phyloP scores from a whole-genome alignment of 2,329 filamentous ascomycete species.

The Curvularia sp. region DNA sequence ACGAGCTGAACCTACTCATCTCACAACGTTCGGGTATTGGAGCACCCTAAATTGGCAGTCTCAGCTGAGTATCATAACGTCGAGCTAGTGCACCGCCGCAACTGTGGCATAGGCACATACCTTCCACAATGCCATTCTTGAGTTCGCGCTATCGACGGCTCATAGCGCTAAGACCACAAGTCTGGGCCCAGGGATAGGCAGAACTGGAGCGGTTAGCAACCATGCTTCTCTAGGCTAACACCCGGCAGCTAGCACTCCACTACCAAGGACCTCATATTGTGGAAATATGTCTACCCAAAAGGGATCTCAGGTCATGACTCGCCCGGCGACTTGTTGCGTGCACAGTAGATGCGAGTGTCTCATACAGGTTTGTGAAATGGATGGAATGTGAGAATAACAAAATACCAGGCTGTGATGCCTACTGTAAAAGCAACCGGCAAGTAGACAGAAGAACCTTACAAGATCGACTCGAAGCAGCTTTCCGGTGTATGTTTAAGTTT shows the following conservation, averaged over 20 bases:
- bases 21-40: not conserved
- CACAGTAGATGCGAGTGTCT: not conserved
- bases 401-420: no score
- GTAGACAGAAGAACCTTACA: not conserved
- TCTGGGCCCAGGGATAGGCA: conserved; percentile 15
- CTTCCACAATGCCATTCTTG: conserved; percentile 7
- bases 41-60: not conserved
- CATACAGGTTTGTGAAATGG: not conserved
- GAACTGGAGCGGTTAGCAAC: not conserved
- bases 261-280: conserved; percentile 4
- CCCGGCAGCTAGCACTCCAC: not conserved
- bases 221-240: not conserved
- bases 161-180: conserved; percentile 6
- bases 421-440: not conserved
- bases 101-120: conserved; percentile 3
- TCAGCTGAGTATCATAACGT: not conserved
- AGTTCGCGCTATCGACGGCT: conserved; percentile 21
- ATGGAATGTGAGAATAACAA: not conserved
- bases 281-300: conserved; percentile 2
- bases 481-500: not conserved
- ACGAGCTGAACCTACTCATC: not conserved
- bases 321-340: conserved; percentile 1
- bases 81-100: not conserved
- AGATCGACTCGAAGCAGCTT: not conserved
- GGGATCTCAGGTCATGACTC: not conserved